Base-by-base conservation (phyloP, 2,329 filamentous ascomycete species). In the Fusarium secorum region DNA sequence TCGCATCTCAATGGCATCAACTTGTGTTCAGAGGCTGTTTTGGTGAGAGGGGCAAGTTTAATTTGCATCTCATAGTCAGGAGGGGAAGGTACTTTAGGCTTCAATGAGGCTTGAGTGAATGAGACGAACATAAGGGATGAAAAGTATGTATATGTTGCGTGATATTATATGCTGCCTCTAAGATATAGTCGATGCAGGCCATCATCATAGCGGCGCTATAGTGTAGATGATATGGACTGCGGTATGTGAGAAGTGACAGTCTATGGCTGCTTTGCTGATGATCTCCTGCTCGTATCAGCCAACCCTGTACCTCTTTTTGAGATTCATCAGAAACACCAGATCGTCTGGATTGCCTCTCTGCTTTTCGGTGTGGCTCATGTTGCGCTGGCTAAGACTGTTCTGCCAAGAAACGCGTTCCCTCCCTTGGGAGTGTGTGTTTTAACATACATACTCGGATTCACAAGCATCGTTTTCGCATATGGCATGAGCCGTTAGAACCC, bases 31-130 rank as follows among this genome's bases (percentile, higher is more conserved):
- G 53, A 24, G 58, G 53, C 32, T 53, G 67, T 41, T 52, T 56
- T 51, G 67, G 64, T 44, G 36, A 65, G 68, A 71, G 68, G 60
- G 68, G 68, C 30, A 55, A 26, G 68, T 72, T 71, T 71, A 72
- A 71, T 72, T 71, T 60, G 68, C 53, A 60, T 51, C 59, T 46
- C 58, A 48, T 56, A 49, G 45, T 71, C n/a, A 38, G 52, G 68
- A 71, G 45, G 64, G 68, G 64, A 65, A 71, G 49, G 24, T 13
- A 26, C 18, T 39, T 39, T 44, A 22, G 28, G 61, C 33, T 22
- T 68, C 55, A 69, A 61, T 48, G 32, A 71, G 51, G 46, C 56
- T 56, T 45, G 36, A 14, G n/a, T 55, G 44, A 42, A 60, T 69
- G 68, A 58, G 63, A 66, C 62, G 62, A 68, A 56, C 35, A 28